These are phyloP conservation scores for Phytophthora melonis DNA, from an alignment of 352 stramenopile species.

Conservation along the genomic window DNA sequence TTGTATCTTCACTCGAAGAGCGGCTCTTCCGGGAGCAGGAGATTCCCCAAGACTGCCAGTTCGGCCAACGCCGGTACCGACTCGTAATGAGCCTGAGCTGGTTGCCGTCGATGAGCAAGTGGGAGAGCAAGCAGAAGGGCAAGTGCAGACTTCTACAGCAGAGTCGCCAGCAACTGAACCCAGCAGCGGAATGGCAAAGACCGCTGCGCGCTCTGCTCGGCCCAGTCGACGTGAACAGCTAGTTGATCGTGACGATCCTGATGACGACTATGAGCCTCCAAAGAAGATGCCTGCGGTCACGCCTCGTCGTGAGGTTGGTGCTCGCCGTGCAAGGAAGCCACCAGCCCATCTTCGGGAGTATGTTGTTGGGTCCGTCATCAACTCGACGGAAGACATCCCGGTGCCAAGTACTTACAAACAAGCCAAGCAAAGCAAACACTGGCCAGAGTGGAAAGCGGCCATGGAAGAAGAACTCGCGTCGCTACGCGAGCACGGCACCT, in stretches of 20 bases:
- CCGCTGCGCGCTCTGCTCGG: no score
- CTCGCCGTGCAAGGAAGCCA: not conserved
- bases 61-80: no score
- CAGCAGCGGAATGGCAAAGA: no score
- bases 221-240: no score
- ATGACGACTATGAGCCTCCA: conserved; percentile 13
- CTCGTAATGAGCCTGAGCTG: no score
- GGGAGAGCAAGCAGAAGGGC: no score
- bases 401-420: not conserved
- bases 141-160: no score
- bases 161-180: no score
- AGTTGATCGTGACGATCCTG: no score
- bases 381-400: not conserved
- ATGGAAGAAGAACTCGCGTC: not conserved
- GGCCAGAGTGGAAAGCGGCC: not conserved
- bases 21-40: conserved; percentile 13
- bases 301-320: not conserved
- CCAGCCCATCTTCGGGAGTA: not conserved
- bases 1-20: conserved; percentile 1
- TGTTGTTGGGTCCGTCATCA: not conserved
- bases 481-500: not conserved
- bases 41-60: no score
- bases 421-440: not conserved
- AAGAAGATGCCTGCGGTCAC: not conserved
- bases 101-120: no score